Conservation (phyloP, 352 stramenopile species). For the Pythium scleroteichum region DNA sequence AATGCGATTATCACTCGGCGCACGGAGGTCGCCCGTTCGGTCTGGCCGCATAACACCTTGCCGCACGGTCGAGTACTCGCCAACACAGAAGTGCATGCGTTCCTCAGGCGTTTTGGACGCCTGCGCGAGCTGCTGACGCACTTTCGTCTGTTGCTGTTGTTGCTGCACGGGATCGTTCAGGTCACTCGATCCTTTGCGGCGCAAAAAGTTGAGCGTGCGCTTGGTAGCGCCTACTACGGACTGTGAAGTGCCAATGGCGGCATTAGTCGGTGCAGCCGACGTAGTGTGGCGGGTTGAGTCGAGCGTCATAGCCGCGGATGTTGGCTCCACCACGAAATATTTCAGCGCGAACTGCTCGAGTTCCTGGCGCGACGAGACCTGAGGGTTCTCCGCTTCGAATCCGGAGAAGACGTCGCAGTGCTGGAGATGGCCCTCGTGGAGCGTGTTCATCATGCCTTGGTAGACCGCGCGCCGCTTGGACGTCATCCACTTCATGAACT, state of each 20-base stretch:
- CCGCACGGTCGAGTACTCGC: conserved; percentile 67
- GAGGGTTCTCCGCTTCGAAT: conserved; percentile 37
- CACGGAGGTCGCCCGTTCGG: conserved; percentile 17
- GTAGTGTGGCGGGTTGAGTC: not conserved
- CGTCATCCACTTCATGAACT: conserved; percentile 66
- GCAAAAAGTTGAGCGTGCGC: conserved; percentile 17
- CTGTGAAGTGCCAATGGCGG: not conserved
- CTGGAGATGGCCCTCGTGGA: conserved; percentile 61
- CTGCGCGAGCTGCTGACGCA: not conserved
- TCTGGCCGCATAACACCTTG: conserved; percentile 33
- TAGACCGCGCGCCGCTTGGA: conserved; percentile 45
- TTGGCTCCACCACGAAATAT: conserved; percentile 35
- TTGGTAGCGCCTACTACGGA: conserved; percentile 11
- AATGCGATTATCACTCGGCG: conserved; percentile 42
- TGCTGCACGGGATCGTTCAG: not conserved
- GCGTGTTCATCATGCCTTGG: conserved; percentile 54
- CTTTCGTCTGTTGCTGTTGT: conserved; percentile 10
- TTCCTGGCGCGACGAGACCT: not conserved
- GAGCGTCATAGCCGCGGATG: not conserved
- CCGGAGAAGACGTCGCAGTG: conserved; percentile 63
- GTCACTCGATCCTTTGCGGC: conserved; percentile 14
- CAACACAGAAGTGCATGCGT: conserved; percentile 42
- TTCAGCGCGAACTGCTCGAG: conserved; percentile 56
- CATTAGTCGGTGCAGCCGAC: not conserved
- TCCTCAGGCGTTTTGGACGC: conserved; percentile 33